Conservation (phyloP, 1,284 basidiomycete genomes). For the Kwoniella shivajii region DNA sequence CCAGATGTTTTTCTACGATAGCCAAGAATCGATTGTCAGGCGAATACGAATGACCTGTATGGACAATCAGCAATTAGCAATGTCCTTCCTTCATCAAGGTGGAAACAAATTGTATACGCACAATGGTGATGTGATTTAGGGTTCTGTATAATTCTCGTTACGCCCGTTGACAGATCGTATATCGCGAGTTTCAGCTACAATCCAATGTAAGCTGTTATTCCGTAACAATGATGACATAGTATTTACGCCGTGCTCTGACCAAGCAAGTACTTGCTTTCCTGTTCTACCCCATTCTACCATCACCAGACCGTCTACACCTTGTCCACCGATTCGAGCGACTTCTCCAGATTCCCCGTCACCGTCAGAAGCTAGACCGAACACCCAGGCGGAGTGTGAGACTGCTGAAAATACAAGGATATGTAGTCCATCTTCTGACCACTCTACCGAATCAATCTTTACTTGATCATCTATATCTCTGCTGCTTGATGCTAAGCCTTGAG, state of each 20-base stretch:
- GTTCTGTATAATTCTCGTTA: conserved; percentile 53
- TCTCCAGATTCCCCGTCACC: conserved; percentile 66
- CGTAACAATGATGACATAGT: not conserved
- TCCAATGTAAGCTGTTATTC: not conserved
- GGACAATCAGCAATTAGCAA: not conserved
- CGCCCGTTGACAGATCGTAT: conserved; percentile 72
- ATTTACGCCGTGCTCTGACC: conserved; percentile 84
- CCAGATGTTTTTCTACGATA: conserved; percentile 79
- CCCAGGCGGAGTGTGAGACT: conserved; percentile 61
- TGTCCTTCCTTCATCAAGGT: not conserved
- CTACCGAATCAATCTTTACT: conserved; percentile 65
- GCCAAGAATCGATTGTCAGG: conserved; percentile 76
- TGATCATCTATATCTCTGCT: not conserved
- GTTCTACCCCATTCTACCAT: conserved; percentile 84
- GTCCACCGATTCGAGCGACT: conserved; percentile 62
- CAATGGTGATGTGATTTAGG: conserved; percentile 25
- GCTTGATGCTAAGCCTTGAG: not conserved
- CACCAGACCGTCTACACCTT: conserved; percentile 78
- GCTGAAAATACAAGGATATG: conserved; percentile 74
- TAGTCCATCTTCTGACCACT: conserved; percentile 81
- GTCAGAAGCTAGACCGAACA: conserved; percentile 61
- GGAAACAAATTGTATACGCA: conserved; percentile 10
- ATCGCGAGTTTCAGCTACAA: conserved; percentile 72
- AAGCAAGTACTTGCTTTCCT: conserved; percentile 76
- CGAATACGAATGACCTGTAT: conserved; percentile 72